Evolutionary conservation across 192 early-diverging fungal species (phyloP).

Genomic region (Linnemannia schmuckeri): DNA sequence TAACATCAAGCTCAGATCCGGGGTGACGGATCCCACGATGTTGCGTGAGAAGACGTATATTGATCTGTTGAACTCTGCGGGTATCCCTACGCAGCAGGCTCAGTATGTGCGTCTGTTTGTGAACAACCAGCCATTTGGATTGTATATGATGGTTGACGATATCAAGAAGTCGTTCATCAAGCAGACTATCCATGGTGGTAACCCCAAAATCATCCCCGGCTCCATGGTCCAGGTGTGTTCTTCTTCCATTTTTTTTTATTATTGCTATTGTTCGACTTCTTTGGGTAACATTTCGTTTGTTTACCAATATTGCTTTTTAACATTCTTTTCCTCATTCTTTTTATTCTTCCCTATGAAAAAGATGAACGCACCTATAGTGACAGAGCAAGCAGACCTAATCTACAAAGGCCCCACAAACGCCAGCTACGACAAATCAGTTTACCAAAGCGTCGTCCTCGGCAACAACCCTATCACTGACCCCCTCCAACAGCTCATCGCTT

Average conservation of each 20-base stretch:
- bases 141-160: slow-evolving; percentile 60
- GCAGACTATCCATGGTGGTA: slow-evolving; percentile 48
- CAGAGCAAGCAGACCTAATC: slow-evolving; percentile 34
- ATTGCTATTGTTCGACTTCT: neutral
- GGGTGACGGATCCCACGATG: slow-evolving; percentile 50
- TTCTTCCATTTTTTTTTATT: neutral
- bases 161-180: slow-evolving; percentile 59
- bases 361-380: slow-evolving; percentile 46
- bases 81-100: slow-evolving; percentile 46
- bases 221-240: slow-evolving; percentile 39
- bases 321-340: neutral
- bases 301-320: neutral
- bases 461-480: slow-evolving; percentile 17
- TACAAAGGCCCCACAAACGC: slow-evolving; percentile 29
- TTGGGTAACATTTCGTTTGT: neutral
- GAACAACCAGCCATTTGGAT: slow-evolving; percentile 53
- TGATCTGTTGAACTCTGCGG: slow-evolving; percentile 50
- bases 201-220: neutral
- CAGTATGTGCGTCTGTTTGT: slow-evolving; percentile 50
- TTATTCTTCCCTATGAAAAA: neutral
- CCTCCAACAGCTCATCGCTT: slow-evolving; percentile 37
- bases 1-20: slow-evolving; percentile 54
- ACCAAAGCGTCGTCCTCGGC: slow-evolving; percentile 32
- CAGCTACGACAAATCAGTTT: slow-evolving; percentile 40
- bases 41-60: slow-evolving; percentile 58